These are phyloP conservation scores for Leccinellum rugosiceps DNA, from an alignment of 768 basidiomycete genomes.

Conservation along the genomic window DNA sequence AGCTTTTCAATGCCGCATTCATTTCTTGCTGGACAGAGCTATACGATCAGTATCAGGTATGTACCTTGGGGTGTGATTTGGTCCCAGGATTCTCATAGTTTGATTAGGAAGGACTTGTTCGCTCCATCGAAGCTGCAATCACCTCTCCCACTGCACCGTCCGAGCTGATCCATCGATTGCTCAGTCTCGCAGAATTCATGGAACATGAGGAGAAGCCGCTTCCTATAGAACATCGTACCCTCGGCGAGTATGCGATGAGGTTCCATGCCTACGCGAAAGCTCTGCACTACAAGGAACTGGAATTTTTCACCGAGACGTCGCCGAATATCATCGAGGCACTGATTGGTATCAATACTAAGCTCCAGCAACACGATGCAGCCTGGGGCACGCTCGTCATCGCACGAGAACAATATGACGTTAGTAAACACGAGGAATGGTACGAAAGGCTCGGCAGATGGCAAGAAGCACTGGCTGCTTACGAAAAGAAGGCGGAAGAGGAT, in stretches of 20 bases:
- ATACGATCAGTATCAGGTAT: constrained; percentile 94
- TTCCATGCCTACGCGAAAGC: constrained; percentile 97
- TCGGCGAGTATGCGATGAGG: constrained; percentile 91
- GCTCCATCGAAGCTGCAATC: constrained; percentile 83
- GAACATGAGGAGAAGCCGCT: constrained; percentile 97
- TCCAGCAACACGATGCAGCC: constrained; percentile 97
- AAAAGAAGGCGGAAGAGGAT: constrained; percentile 72
- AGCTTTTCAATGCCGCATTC: constrained; percentile 97
- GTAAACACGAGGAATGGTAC: constrained; percentile 97
- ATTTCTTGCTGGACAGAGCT: constrained; percentile 96
- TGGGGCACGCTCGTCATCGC: constrained; percentile 95
- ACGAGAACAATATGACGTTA: constrained; percentile 83
- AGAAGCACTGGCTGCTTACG: constrained; percentile 84
- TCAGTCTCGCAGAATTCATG: constrained; percentile 98
- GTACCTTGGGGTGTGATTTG: not conserved
- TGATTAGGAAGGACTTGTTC: constrained; percentile 86
- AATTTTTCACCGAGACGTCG: constrained; percentile 91
- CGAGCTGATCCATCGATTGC: constrained; percentile 85
- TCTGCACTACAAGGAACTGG: constrained; percentile 96
- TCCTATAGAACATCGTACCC: constrained; percentile 88
- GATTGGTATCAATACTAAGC: constrained; percentile 92
- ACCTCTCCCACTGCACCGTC: constrained; percentile 73
- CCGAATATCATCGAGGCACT: constrained; percentile 90
- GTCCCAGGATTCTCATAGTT: constrained; percentile 3
- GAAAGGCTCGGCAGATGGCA: constrained; percentile 96